Evolutionary conservation across 129 eudicot species (phyloP), one percentile per base, ranked within the genome.

Genomic region (Flaveria trinervia): DNA sequence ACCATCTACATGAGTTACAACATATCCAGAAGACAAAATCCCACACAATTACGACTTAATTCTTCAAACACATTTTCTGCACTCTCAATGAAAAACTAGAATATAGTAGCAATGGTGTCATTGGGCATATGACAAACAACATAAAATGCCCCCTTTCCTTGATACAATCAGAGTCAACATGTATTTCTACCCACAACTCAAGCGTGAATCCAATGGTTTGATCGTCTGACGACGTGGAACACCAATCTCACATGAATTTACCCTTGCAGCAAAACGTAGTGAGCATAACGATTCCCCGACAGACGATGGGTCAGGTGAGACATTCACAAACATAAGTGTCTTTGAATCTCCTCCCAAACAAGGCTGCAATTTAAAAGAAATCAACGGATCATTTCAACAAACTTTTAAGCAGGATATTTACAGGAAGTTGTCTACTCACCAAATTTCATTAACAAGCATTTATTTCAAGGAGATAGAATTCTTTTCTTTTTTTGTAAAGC

Each of bases 311-410:
- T 89, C 94, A 0, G 94, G 94, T 51, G 91, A 84, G 16, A 89
- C 83, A 65, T 89, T 89, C 9, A 84, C 94, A 55, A 89, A 82
- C 94, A 89, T 89, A 2, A 89, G 77, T 0, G 94, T 89, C 70
- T 89, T 89, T 4, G 91, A 86, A 71, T 89, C 90, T 44, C 94
- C 91, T 9, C 91, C 94, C 81, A 89, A 84, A 64, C 94, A 89
- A 52, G 94, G 94, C 91, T 89, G 72, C 69, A 80, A 0, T 1
- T 65, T 4, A 15, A 0, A 65, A 33, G 13, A 28, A 14, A 75
- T 30, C 36, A 30, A 30, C n/a, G 41, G 20, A 16, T 52, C 20
- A 52, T 52, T 11, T 12, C 44, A 28, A 4, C 18, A 61, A 9
- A 18, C 0, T 57, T 22, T 57, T 52, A 56, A 7, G 12, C 64